Evolutionary conservation across 805 yeast species (phyloP), one percentile per base, ranked within the genome.

Genomic region (Myxozyma geophila): DNA sequence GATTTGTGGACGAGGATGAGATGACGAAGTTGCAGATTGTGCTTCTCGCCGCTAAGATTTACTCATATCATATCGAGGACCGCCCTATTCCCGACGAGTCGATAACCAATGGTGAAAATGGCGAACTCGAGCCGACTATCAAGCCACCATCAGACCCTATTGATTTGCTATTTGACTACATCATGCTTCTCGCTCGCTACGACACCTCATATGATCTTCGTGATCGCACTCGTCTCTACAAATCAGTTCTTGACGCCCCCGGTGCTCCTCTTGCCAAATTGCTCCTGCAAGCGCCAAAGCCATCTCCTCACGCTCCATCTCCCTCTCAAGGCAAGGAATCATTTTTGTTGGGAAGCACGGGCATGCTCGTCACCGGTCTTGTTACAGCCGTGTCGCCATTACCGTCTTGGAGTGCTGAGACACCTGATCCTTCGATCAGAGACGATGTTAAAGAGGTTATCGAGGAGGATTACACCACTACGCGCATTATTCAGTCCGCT

Each of bases 141-240:
- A 59, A 55, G n/a, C 76, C 54, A 72, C 77, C 64, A 71, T 66
- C 35, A 47, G 77, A 15, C 73, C 78, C 12, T 60, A 77, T 78
- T 59, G 78, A 76, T 50, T 80, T 83, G 64, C 77, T 90, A 79
- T 91, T 87, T 73, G 80, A 83, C 23, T 81, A 86, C 69, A 82
- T 84, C 0, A 74, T 90, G 48, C 84, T 85, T 21, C 77, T 90
- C 54, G 83, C 89, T 12, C 85, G 87, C 67, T 89, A 86, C 73
- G 99, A 95, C 74, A 79, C 81, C 7, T 82, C 84, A 2, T 85
- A 85, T 70, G 97, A 90, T 72, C 83, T 90, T 0, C 81, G 98
- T 64, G 98, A 95, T 73, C 81, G 93, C 63, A 91, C 97, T 0
- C 81, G 99, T 69, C 81, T 87, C 77, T 79, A 90, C 36, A 78